A percentile compares a stretch with the other conserved stretches of the same genome.
Conservation (phyloP, 2,329 filamentous ascomycete genomes). For the Cladosporium colombiae region DNA sequence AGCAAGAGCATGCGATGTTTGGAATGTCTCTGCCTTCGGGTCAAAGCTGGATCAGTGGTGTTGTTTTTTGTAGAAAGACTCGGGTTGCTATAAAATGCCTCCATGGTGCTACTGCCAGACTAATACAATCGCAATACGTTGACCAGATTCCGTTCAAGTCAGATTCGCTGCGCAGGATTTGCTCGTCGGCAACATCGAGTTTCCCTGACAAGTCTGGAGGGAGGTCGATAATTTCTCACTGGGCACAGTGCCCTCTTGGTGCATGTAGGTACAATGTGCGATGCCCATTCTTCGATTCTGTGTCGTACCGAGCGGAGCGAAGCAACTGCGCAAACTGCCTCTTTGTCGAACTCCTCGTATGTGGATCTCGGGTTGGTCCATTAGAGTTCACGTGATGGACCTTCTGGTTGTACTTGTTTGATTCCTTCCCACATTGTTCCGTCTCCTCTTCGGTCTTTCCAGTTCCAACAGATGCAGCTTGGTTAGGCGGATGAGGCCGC, state of each 20-base stretch:
- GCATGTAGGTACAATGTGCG: not conserved
- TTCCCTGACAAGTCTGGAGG: not conserved
- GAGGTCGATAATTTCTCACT: not conserved
- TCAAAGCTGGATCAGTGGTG: not conserved
- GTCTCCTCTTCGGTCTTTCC: not conserved
- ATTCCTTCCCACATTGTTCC: not conserved
- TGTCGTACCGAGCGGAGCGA: not conserved
- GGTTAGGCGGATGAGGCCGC: not conserved
- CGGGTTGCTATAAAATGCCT: not conserved
- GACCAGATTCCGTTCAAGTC: not conserved
- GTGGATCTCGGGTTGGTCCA: not conserved
- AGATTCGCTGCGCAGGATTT: no score
- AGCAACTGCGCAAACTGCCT: not conserved
- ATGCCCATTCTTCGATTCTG: not conserved
- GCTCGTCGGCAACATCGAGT: no score
- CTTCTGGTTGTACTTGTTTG: not conserved
- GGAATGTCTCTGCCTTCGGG: not conserved
- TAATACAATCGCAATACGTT: not conserved
- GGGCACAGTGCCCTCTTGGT: not conserved
- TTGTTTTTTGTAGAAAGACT: not conserved
- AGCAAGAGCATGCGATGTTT: not conserved
- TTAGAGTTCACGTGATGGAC: not conserved
- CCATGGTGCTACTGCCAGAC: not conserved
- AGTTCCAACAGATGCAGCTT: not conserved
- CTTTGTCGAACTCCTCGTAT: not conserved